Evolutionary conservation across 1,284 basidiomycete genomes (phyloP).

Genomic region (Tylopilus orsonianus): DNA sequence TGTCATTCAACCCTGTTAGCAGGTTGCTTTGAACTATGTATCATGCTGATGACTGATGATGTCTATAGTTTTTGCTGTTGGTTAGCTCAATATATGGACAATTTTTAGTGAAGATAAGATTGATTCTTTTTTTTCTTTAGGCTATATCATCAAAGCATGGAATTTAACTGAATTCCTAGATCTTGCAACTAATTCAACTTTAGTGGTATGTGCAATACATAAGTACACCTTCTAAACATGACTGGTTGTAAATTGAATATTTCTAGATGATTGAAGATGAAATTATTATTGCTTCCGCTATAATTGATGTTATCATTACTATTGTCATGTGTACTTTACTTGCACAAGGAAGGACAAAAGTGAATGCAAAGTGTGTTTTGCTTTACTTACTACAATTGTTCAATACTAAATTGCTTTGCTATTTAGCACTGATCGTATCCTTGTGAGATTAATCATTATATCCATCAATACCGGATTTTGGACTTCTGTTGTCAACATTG

Average conservation of each 20-base stretch:
- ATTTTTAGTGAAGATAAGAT: background rate
- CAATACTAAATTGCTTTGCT: background rate
- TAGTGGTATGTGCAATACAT: too few relatives aligned
- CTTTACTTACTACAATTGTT: background rate
- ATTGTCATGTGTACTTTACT: background rate
- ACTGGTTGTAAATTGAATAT: background rate
- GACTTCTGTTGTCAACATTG: background rate
- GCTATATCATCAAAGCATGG: background rate
- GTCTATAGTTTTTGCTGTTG: background rate
- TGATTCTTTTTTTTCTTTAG: background rate
- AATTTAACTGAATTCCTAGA: background rate
- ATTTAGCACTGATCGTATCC: background rate
- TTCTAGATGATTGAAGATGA: background rate
- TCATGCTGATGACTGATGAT: background rate
- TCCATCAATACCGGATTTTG: background rate
- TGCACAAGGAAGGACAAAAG: background rate
- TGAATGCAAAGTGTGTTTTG: background rate
- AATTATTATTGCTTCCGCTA: background rate
- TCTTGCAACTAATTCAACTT: background rate
- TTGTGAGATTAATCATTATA: background rate
- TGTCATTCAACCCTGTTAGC: background rate
- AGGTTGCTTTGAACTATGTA: background rate
- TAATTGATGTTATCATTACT: background rate
- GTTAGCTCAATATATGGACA: background rate
- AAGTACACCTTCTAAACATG: too few relatives aligned